Percentiles rank a stretch among this genome's conserved stretches.
Conservation (phyloP, 306 rosid species). For the Casuarina glauca region DNA sequence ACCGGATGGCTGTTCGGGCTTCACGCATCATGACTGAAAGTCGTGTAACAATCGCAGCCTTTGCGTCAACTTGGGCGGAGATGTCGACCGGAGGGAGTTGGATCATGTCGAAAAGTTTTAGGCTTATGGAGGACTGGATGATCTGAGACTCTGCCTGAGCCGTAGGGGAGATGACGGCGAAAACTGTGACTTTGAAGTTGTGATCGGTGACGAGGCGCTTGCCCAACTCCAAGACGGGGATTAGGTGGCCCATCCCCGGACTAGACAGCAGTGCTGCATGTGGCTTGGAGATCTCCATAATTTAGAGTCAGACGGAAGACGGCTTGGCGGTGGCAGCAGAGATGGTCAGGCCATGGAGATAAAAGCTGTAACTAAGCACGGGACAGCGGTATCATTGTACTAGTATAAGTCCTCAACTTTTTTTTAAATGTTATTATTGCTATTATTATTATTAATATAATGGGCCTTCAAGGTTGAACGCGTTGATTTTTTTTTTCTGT, state of each 20-base stretch:
- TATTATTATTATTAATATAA: background rate
- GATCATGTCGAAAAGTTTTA: slow-evolving; percentile 29
- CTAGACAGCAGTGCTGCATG: slow-evolving; percentile 47
- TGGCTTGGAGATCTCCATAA: slow-evolving; percentile 20
- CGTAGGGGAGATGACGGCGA: slow-evolving; percentile 32
- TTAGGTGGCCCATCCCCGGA: slow-evolving; percentile 61
- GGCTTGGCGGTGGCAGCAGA: no score
- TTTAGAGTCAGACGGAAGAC: no score
- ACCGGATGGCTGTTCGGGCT: no score
- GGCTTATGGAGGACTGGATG: slow-evolving; percentile 22
- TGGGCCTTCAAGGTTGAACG: no score
- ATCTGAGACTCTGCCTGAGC: slow-evolving; percentile 29
- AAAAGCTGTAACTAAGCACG: no score
- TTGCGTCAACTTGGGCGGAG: slow-evolving; percentile 7
- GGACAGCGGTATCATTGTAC: no score
- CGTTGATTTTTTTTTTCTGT: background rate
- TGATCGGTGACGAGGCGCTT: slow-evolving; percentile 36
- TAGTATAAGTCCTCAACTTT: no score
- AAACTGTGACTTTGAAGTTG: slow-evolving; percentile 38
- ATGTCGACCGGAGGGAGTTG: slow-evolving; percentile 30
- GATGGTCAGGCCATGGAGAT: no score
- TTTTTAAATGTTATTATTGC: no score
- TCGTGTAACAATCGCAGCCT: background rate
- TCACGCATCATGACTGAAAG: background rate
- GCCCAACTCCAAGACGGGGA: slow-evolving; percentile 46